phyloP scores from a whole-genome alignment of 768 basidiomycete genomes.

The Trametes villosa region DNA sequence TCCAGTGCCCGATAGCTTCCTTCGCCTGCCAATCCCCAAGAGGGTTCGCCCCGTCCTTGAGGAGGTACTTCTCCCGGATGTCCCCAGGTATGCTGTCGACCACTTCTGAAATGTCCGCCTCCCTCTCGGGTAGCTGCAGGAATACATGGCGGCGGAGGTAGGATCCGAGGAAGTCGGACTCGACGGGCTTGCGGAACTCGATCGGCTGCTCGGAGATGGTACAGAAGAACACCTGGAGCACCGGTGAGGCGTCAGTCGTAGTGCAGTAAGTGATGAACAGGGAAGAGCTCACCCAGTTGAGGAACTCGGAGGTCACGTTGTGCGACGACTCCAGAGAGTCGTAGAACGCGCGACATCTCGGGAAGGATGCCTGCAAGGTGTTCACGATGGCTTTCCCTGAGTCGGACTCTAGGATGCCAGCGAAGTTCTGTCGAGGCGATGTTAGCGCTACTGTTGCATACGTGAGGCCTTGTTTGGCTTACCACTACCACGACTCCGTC shows the following conservation, averaged over 20 bases:
- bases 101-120: conserved; percentile 49
- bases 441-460: neutral
- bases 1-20: conserved; percentile 77
- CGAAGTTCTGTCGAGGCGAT: conserved; percentile 68
- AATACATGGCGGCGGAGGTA: conserved; percentile 67
- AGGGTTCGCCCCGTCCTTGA: conserved; percentile 66
- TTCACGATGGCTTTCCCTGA: conserved; percentile 67
- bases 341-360: conserved; percentile 81
- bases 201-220: conserved; percentile 56
- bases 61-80: conserved; percentile 49
- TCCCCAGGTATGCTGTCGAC: conserved; percentile 32
- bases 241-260: neutral
- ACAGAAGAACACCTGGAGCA: conserved; percentile 79
- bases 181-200: conserved; percentile 57
- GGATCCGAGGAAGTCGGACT: conserved; percentile 71
- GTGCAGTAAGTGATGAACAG: neutral
- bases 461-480: conserved; percentile 34
- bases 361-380: conserved; percentile 75
- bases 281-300: conserved; percentile 69
- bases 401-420: conserved; percentile 65
- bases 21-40: conserved; percentile 68
- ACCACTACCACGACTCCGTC: conserved; percentile 86
- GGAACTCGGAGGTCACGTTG: conserved; percentile 52
- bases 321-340: conserved; percentile 52
- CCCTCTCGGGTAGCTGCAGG: conserved; percentile 51